Evolutionary conservation across 306 rosid species (phyloP), one percentile per base, ranked within the genome.

Genomic region (Prunus fruticosa): DNA sequence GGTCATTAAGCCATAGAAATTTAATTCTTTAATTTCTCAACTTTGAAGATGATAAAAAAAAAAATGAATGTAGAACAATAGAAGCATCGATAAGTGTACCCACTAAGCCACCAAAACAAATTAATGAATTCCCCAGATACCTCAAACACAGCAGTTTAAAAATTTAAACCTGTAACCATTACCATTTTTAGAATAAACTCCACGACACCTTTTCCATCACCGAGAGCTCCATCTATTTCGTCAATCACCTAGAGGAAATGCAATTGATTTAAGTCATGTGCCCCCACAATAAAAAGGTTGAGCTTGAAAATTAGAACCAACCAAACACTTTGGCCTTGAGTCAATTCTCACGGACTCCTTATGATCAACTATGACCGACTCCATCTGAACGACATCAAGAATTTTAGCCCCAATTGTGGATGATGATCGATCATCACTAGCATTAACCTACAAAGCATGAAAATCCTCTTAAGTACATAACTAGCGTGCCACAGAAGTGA

Each of bases 181-280:
- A 94, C 98, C 98, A 91, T 87, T 88, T 94, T 94, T 80, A 94
- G 64, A 74, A 94, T 91, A 82, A 79, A 94, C 67, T 94, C 98
- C 72, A 94, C 96, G n/a, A 96, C 98, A 76, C 98, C 98, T 81
- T 90, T 94, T 49, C 98, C 98, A 64, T 94, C 98, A 46, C 89
- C 85, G 67, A 94, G 98, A 28, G 97, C 89, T 73, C 98, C 98
- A 82, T 94, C 98, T 82, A 94, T 94, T 89, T 94, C 97, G 81
- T 94, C 98, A 83, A 94, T 83, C 81, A 94, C 93, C 98, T 94
- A 80, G 49, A 66, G 73, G 66, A 80, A 68, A 45, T 45, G 54
- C 11, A 30, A 76, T 68, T 30, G 51, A 70, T 13, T 69, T 57
- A 75, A 2, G 30, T 79, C 56, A 64, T 22, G 58, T 14, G 46